phyloP scores from a whole-genome alignment of 2,329 filamentous ascomycete species.

The Hyphodiscus sp. region DNA sequence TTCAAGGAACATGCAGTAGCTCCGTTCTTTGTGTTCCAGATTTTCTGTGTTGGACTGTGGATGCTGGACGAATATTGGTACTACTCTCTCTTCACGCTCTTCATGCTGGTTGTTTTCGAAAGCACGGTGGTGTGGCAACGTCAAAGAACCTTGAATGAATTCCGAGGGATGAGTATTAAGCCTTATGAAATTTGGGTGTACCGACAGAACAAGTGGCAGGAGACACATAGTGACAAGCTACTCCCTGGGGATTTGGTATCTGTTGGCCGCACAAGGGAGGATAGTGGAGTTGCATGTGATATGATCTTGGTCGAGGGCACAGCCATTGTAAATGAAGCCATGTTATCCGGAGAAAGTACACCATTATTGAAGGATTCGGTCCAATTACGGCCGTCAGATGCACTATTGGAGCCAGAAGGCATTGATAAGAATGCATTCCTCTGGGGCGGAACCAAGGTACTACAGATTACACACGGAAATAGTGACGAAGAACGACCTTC shows the following conservation, averaged over 20 bases:
- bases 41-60: conserved; percentile 98
- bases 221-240: conserved; percentile 84
- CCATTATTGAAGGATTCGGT: conserved; percentile 94
- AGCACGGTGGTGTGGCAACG: conserved; percentile 99
- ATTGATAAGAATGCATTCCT: conserved; percentile 96
- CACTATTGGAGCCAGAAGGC: conserved; percentile 76
- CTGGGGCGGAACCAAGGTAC: conserved; percentile 94
- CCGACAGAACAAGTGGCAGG: conserved; percentile 78
- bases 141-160: conserved; percentile 90
- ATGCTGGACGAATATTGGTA: conserved; percentile 99
- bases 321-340: conserved; percentile 97
- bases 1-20: conserved; percentile 98
- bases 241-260: conserved; percentile 91
- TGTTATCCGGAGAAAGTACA: conserved; percentile 97
- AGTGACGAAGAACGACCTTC: conserved; percentile 66
- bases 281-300: conserved; percentile 93
- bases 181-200: conserved; percentile 93
- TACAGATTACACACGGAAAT: conserved; percentile 88
- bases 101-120: conserved; percentile 97
- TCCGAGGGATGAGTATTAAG: conserved; percentile 99
- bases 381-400: conserved; percentile 79
- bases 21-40: conserved; percentile 98
- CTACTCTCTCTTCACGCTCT: conserved; percentile 96
- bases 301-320: conserved; percentile 93
- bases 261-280: conserved; percentile 89